Conservation (phyloP, 1,284 basidiomycete species). For the Marasmius sp. region DNA sequence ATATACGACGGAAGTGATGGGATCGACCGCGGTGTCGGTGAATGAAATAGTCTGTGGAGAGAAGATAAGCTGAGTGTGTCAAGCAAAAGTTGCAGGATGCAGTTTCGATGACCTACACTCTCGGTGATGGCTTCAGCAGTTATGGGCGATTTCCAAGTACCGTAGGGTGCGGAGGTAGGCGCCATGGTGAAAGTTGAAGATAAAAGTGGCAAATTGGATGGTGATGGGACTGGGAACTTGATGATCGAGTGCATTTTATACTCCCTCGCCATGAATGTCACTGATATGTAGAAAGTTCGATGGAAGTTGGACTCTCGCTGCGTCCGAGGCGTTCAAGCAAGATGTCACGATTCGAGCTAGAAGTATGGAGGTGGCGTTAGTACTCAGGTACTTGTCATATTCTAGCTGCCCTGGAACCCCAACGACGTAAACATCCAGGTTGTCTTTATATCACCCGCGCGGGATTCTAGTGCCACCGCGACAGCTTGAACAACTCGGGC, state of each 20-base stretch:
- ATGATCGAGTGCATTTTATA: not conserved
- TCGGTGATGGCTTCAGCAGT: slow-evolving; percentile 52
- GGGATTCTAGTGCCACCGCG: no score
- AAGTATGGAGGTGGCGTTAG: no score
- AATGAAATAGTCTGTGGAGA: slow-evolving; percentile 2
- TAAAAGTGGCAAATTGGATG: not conserved
- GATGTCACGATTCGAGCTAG: not conserved
- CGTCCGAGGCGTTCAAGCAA: not conserved
- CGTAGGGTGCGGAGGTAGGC: slow-evolving; percentile 44
- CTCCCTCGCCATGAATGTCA: no score
- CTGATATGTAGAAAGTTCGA: no score
- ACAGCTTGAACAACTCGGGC: no score
- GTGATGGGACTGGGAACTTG: not conserved
- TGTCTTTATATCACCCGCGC: no score
- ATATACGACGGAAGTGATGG: slow-evolving; percentile 49
- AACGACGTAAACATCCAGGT: no score
- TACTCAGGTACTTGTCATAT: no score
- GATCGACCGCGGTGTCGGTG: slow-evolving; percentile 55
- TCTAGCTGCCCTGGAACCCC: no score
- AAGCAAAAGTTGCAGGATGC: slow-evolving; percentile 5
- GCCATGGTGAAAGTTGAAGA: not conserved
- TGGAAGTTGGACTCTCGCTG: no score
- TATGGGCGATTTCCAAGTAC: slow-evolving; percentile 62
- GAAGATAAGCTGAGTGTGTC: slow-evolving; percentile 29
- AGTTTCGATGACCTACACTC: slow-evolving; percentile 37